Conservation (phyloP, 2,329 filamentous ascomycete genomes). For the Lasiodiplodia hormozganensis region DNA sequence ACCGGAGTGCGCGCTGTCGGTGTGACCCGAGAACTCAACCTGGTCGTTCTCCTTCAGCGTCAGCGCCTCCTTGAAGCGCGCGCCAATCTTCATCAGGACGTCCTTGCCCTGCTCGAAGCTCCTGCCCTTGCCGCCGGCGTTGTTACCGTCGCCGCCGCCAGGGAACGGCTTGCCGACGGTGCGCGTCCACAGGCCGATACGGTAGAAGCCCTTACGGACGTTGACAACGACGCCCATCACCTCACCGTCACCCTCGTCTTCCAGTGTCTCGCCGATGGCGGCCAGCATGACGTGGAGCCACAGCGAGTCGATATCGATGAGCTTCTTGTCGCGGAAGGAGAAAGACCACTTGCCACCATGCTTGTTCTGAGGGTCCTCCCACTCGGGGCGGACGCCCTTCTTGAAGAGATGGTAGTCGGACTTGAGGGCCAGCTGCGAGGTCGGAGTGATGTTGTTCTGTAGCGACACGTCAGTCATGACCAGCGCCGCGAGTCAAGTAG, state of each 20-base stretch:
- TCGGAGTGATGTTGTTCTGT: slow-evolving; percentile 97
- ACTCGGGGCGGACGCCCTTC: slow-evolving; percentile 93
- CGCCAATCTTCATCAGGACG: slow-evolving; percentile 82
- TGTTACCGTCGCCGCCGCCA: slow-evolving; percentile 74
- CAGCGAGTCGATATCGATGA: slow-evolving; percentile 88
- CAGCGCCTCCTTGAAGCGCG: slow-evolving; percentile 90
- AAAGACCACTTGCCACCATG: slow-evolving; percentile 99
- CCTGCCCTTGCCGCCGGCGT: slow-evolving; percentile 78
- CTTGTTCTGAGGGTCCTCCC: slow-evolving; percentile 99
- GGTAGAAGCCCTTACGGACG: slow-evolving; percentile 97
- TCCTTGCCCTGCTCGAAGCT: slow-evolving; percentile 83
- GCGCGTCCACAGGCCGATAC: slow-evolving; percentile 96
- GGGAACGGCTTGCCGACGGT: slow-evolving; percentile 87
- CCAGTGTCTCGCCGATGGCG: slow-evolving; percentile 96
- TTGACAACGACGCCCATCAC: slow-evolving; percentile 99
- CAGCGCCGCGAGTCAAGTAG: slow-evolving; percentile 8
- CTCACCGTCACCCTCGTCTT: slow-evolving; percentile 92
- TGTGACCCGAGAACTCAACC: slow-evolving; percentile 96
- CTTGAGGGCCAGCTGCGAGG: slow-evolving; percentile 94
- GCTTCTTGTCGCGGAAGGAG: slow-evolving; percentile 95
- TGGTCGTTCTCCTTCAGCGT: slow-evolving; percentile 76
- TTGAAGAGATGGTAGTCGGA: slow-evolving; percentile 99
- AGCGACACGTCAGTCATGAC: slow-evolving; percentile 22
- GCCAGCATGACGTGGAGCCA: slow-evolving; percentile 98
- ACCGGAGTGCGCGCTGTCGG: slow-evolving; percentile 88